phyloP scores from a whole-genome alignment of 163 green algal species.

The Coccomyxa subellipsoidea region DNA sequence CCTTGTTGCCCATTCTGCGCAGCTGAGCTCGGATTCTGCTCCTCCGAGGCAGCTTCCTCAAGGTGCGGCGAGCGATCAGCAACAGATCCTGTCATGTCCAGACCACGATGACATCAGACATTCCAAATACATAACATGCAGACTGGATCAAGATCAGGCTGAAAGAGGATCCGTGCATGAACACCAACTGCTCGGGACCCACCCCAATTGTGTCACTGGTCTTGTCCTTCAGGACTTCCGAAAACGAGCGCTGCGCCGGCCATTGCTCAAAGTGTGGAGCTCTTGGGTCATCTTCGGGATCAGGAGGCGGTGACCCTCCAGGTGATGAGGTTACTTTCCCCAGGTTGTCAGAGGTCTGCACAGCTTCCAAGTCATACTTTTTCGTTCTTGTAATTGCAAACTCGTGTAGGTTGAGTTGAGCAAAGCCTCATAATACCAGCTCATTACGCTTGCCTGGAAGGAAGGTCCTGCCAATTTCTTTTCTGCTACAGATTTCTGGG shows the following conservation, averaged over 20 bases:
- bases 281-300: not conserved
- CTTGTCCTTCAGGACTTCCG: not conserved
- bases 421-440: too few species aligned
- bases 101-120: too few species aligned
- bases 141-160: too few species aligned
- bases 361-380: too few species aligned
- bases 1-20: conserved; percentile 1
- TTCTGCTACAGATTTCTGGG: not conserved
- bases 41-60: not conserved
- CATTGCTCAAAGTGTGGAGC: not conserved
- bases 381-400: too few species aligned
- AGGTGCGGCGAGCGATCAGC: not conserved
- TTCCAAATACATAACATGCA: too few species aligned
- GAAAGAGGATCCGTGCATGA: too few species aligned
- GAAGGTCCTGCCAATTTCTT: not conserved
- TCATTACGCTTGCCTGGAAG: not conserved
- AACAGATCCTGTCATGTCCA: not conserved
- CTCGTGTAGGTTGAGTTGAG: too few species aligned
- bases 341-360: not conserved
- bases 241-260: not conserved
- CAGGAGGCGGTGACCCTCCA: not conserved
- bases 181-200: too few species aligned
- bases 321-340: not conserved
- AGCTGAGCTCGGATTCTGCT: not conserved
- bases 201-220: not conserved